Percentiles rank a stretch among this genome's conserved stretches.
phyloP scores from a whole-genome alignment of 1,284 basidiomycete genomes.

The Microbotryomycetes sp. region DNA sequence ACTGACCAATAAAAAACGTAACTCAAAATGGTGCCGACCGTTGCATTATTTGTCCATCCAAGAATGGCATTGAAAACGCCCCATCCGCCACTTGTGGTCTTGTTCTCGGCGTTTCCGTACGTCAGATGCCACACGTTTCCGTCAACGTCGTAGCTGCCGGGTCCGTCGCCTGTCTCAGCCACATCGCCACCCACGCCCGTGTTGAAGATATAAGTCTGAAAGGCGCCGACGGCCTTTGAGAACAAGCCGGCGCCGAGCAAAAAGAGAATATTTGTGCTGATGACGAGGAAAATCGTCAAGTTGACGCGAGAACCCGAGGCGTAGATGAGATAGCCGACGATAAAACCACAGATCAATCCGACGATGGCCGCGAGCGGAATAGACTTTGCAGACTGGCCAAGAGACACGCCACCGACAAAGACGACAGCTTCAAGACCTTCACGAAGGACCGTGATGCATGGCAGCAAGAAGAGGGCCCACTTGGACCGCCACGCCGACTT shows the following conservation, averaged over 20 bases:
- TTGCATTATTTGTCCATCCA: constrained; percentile 9
- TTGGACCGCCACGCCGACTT: constrained; percentile 41
- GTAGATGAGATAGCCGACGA: constrained; percentile 42
- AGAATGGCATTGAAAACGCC: not conserved
- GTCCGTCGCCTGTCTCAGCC: constrained; percentile 72
- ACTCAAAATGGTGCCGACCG: constrained; percentile 10
- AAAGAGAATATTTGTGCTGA: constrained; percentile 80
- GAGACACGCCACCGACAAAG: constrained; percentile 81
- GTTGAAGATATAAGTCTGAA: constrained; percentile 63
- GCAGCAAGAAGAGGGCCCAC: constrained; percentile 81
- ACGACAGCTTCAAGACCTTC: constrained; percentile 90
- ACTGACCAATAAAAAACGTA: constrained; percentile 25
- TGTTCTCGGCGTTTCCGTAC: constrained; percentile 42
- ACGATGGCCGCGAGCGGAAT: constrained; percentile 83
- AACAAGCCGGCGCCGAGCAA: constrained; percentile 88
- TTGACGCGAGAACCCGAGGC: constrained; percentile 50
- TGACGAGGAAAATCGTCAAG: constrained; percentile 70
- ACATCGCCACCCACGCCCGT: constrained; percentile 62
- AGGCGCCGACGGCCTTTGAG: constrained; percentile 60
- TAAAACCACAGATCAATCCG: constrained; percentile 65
- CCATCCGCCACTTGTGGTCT: not conserved
- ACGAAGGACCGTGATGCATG: constrained; percentile 79
- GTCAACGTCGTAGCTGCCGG: constrained; percentile 65
- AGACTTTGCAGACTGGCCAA: constrained; percentile 66
- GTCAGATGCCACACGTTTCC: constrained; percentile 69